These are phyloP conservation scores for Physcomitrium patens DNA, from an alignment of 225 moss, liverwort and hornwort genomes.

Conservation along the genomic window DNA sequence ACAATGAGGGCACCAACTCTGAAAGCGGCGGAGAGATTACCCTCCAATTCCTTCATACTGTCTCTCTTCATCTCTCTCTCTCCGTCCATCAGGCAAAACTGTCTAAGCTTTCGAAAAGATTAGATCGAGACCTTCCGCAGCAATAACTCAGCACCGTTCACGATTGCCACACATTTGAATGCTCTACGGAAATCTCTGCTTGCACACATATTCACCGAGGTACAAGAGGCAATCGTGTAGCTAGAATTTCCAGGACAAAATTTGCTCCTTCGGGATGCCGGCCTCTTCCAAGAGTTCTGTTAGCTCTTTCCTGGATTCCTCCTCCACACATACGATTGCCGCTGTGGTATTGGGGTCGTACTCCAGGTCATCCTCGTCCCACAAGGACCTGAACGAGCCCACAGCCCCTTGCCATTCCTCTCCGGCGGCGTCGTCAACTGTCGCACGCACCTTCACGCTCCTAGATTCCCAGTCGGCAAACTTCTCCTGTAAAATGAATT, in stretches of 20 bases:
- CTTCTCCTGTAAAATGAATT: constrained; percentile 44
- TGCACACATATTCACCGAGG: neutral
- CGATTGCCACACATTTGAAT: neutral
- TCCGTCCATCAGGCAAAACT: constrained; percentile 17
- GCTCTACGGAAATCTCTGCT: neutral
- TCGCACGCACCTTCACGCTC: constrained; percentile 70
- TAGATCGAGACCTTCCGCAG: neutral
- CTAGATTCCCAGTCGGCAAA: constrained; percentile 63
- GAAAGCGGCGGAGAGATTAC: neutral
- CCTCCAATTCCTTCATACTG: neutral
- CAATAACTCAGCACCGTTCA: constrained; percentile 5
- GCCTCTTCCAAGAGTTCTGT: constrained; percentile 74
- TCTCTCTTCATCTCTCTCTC: constrained; percentile 2
- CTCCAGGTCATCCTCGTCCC: constrained; percentile 93
- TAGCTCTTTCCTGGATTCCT: constrained; percentile 56
- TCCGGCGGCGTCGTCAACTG: constrained; percentile 57
- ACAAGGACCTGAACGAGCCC: constrained; percentile 61
- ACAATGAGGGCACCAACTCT: neutral
- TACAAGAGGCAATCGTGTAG: neutral
- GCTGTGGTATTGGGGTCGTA: constrained; percentile 80
- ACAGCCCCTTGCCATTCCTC: constrained; percentile 76
- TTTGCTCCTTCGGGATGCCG: constrained; percentile 77
- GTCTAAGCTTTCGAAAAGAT: constrained; percentile 11
- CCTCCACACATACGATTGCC: constrained; percentile 81
- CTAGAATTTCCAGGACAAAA: constrained; percentile 61